Evolutionary conservation across 2,329 filamentous ascomycete species (phyloP), one percentile per base, ranked within the genome.

Genomic region (Fusarium coffeatum): DNA sequence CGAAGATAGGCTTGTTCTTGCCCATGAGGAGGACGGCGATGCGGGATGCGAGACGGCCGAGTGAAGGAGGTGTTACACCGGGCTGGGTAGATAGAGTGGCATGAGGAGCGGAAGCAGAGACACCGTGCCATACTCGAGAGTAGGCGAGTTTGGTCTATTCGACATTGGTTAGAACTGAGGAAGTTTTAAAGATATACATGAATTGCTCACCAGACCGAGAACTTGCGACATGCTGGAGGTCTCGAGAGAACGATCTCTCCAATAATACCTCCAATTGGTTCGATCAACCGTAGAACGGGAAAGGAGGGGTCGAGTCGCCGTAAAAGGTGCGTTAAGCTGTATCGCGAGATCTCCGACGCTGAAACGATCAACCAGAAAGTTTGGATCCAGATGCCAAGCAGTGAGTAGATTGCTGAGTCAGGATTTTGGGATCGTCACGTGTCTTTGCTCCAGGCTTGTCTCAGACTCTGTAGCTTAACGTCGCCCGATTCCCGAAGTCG

Each of bases 1-100:
- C 93, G 84, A 90, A 99, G 81, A 96, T 97, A 23, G 96, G 96
- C 84, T 99, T 99, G 87, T 99, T 92, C 86, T 99, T 99, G 83
- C 96, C 96, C 94, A 98, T 98, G 55, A 98, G 89, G 65, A 93
- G 86, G 56, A 91, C 85, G 67, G 94, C 95, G 80, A 98, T 97
- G 69, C 92, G 90, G 55, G 92, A 93, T 66, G 95, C 95, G 54
- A 98, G 87, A 43, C 95, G 93, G 74, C 95, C 95, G 42, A 98
- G 91, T n/a, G 93, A 90, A 16, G 94, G 93, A 20, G 89, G 86
- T 22, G 89, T 89, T 25, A 89, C 80, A 73, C 85, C 82, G 72
- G 74, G 86, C 79, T 80, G 85, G 66, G 82, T 90, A 74, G 83
- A 89, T 74, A 91, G 87, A 18, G 81, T 85, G n/a, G 85, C 81